Evolutionary conservation across 148 eudicot species (phyloP).

Genomic region (Camellia lanceoleosa): DNA sequence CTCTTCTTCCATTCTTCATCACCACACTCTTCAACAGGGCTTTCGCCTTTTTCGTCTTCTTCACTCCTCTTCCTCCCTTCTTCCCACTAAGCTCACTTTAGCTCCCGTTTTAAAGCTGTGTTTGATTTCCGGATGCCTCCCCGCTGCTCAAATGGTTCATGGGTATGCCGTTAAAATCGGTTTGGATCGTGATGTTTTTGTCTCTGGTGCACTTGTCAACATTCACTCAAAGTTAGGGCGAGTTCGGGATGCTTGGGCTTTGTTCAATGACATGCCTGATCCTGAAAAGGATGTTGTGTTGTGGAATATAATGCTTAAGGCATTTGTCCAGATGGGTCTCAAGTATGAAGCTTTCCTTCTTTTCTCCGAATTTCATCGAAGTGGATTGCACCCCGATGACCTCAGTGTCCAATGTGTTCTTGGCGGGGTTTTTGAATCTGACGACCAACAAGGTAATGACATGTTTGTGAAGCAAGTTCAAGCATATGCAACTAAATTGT

Average conservation of each 20-base stretch:
- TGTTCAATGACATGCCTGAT: conserved; percentile 16
- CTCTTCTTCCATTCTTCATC: too few species aligned
- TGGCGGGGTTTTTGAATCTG: not conserved
- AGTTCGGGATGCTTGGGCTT: conserved; percentile 15
- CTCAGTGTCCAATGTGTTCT: conserved; percentile 10
- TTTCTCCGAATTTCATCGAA: conserved; percentile 14
- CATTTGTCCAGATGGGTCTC: not conserved
- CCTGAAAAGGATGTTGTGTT: conserved; percentile 19
- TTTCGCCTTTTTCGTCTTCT: conserved; percentile 14
- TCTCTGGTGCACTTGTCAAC: conserved; percentile 24
- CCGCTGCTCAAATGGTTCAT: conserved; percentile 16
- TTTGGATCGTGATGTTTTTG: conserved; percentile 14
- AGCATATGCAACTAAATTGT: too few species aligned
- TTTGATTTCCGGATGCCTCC: conserved; percentile 11
- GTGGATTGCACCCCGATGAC: conserved; percentile 8
- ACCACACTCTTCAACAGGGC: not conserved
- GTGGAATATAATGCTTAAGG: conserved; percentile 26
- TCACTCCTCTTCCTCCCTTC: not conserved
- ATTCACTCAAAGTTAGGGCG: conserved; percentile 13
- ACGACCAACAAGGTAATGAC: not conserved
- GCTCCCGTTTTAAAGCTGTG: conserved; percentile 22
- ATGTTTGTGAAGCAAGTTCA: not conserved
- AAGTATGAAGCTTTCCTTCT: conserved; percentile 13
- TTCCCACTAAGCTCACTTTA: conserved; percentile 3
- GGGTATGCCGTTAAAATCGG: conserved; percentile 19